Conservation (phyloP, 2,329 filamentous ascomycete species). For the Emmonsiellopsis sp. region DNA sequence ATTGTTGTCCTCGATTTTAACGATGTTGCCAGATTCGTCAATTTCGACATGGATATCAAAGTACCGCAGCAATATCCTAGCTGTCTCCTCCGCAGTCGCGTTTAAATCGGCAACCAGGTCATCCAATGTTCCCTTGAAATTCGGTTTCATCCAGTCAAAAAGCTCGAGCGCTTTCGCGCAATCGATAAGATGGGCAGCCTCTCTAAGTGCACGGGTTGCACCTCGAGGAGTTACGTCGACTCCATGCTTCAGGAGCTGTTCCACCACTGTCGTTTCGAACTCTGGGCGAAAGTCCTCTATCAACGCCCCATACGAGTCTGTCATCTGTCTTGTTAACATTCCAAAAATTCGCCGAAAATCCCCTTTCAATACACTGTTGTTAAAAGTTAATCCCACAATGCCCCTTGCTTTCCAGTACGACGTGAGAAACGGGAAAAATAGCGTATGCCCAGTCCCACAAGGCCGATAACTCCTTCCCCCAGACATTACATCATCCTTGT, state of each 20-base stretch:
- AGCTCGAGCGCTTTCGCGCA: not conserved
- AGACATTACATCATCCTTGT: not conserved
- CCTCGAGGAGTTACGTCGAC: not conserved
- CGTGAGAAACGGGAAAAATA: no score
- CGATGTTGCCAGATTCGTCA: not conserved
- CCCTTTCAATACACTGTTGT: no score
- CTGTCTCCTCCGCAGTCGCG: not conserved
- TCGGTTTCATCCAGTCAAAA: not conserved
- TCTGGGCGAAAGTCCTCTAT: no score
- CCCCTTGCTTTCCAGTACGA: not conserved
- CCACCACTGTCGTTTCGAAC: not conserved
- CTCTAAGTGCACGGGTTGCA: not conserved
- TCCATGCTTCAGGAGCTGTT: slow-evolving; percentile 9
- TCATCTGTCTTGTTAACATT: no score
- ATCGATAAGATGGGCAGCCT: not conserved
- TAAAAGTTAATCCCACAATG: not conserved
- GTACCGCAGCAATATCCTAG: not conserved
- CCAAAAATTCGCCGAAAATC: no score
- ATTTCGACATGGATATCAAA: not conserved
- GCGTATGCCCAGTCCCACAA: no score
- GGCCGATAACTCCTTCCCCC: not conserved
- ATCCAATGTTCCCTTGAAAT: not conserved
- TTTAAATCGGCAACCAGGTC: not conserved
- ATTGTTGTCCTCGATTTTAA: not conserved
- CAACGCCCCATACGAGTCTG: no score